These are phyloP conservation scores for Rosa lucieae DNA, from an alignment of 306 rosid genomes.

Conservation along the genomic window DNA sequence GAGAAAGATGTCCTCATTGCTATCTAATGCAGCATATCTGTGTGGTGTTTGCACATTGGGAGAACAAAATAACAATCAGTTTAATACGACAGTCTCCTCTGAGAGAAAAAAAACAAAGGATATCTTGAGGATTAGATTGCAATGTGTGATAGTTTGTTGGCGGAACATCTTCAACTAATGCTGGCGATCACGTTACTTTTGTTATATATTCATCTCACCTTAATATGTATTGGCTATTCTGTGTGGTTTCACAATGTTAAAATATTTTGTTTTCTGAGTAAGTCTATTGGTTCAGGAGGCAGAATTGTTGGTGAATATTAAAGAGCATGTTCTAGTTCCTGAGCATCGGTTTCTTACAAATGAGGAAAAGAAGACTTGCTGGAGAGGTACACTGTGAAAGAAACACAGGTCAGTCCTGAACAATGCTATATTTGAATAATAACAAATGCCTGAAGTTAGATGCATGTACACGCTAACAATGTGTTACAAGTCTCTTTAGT, in stretches of 20 bases:
- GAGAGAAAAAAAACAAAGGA: no score
- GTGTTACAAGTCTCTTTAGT: background rate
- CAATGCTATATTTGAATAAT: background rate
- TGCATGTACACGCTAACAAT: background rate
- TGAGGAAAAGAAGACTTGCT: constrained; percentile 75
- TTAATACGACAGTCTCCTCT: no score
- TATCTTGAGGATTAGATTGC: no score
- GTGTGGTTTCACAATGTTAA: background rate
- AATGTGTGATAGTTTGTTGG: no score
- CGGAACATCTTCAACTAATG: no score
- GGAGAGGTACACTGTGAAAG: constrained; percentile 81
- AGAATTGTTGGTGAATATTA: constrained; percentile 68
- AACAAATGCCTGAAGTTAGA: background rate
- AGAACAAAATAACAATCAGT: no score
- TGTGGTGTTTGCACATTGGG: no score
- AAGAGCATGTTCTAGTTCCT: constrained; percentile 69
- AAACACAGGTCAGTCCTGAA: constrained; percentile 61
- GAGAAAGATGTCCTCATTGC: no score
- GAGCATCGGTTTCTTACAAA: constrained; percentile 66
- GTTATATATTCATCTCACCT: background rate
- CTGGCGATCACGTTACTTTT: no score
- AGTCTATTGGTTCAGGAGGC: constrained; percentile 54
- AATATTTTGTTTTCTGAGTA: background rate
- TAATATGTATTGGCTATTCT: background rate
- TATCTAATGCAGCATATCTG: no score